Base-by-base conservation (phyloP, 306 rosid genomes). In the Cercis canadensis region DNA sequence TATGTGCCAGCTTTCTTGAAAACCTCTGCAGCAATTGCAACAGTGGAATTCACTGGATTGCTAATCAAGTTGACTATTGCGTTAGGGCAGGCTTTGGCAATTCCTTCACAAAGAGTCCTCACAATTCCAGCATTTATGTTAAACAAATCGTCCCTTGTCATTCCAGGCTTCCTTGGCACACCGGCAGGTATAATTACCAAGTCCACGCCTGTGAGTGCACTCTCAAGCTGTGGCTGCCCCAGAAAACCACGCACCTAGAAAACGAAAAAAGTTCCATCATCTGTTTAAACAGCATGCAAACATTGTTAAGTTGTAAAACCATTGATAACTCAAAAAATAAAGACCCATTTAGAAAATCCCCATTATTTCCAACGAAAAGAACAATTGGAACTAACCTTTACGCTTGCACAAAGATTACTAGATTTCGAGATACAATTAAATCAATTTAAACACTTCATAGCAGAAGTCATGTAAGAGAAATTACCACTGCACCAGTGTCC, bases 401-500 rank as follows among this genome's bases (percentile, higher is more conserved):
- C 45, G 9, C 21, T n/a, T 65, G 50, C 40, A 57, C 71, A 45
- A 33, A 40, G 18, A 69, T 32, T n/a, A n/a, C n/a, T n/a, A n/a
- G n/a, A n/a, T n/a, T n/a, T n/a, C n/a, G n/a, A n/a, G n/a, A n/a
- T n/a, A n/a, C n/a, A n/a, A n/a, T n/a, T 37, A 24, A 69, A 41
- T 52, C 32, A 36, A 6, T 36, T 40, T 61, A 24, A 24, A 24
- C 2, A 24, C 29, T 24, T 24, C 29, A 24, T 24, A 24, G 29
- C 1, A 24, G 29, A 24, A 41, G 19, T 32, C 7, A 34, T 18
- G 77, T 5, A 63, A 70, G 47, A 34, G 4, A 78, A 51, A 65
- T 82, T 87, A 91, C 99, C 96, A 95, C 97, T 10, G 96, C 97
- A 68, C 92, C 96, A 40, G 99, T 89, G 75, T 91, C 99, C 92